Evolutionary conservation across 176 grass and related monocot species (phyloP), one percentile per base, ranked within the genome.

Genomic region (Phragmites australis): DNA sequence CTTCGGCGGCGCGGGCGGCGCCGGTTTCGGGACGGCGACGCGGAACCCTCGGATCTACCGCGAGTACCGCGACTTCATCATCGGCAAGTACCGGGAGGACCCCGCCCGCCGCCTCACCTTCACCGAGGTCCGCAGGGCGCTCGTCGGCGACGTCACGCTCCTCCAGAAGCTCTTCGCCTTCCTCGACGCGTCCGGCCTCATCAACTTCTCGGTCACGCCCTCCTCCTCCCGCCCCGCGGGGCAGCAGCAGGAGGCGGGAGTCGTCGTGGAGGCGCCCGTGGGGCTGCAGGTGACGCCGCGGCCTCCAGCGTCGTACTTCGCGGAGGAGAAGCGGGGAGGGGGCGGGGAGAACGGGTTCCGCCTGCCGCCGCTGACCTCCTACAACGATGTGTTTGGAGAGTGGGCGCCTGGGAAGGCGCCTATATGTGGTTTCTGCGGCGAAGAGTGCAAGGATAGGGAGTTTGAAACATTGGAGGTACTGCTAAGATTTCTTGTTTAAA

Each of bases 11-110:
- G 88, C 81, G 8, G 86, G 87, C 62, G 87, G 87, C 40, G 79
- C 65, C 49, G 87, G 88, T 40, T 86, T 89, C 78, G 84, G 83
- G 21, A 86, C 93, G 66, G 85, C 85, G 12, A 89, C 88, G 47
- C 82, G 93, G 81, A 99, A 95, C 92, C 90, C 88, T 50, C 93
- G 93, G 88, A 90, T 99, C 70, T 95, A 99, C 82, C 89, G 91
- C 80, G 96, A 99, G 78, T 99, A 99, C 86, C 90, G 96, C 52
- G 92, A 99, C 81, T 99, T 91, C 75, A 88, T 95, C 85, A 95
- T 99, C 65, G 91, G 62, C 64, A 95, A 86, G 84, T 95, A 91
- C 79, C 74, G 96, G 49, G 92, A 95, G 83, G 90, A 99, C 65
- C 86, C 96, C 8, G 62, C 83, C 13, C 78, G 87, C 46, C 86